Evolutionary conservation across 108 stramenopile genomes (phyloP).

Genomic region (Skeletonema menzelii): DNA sequence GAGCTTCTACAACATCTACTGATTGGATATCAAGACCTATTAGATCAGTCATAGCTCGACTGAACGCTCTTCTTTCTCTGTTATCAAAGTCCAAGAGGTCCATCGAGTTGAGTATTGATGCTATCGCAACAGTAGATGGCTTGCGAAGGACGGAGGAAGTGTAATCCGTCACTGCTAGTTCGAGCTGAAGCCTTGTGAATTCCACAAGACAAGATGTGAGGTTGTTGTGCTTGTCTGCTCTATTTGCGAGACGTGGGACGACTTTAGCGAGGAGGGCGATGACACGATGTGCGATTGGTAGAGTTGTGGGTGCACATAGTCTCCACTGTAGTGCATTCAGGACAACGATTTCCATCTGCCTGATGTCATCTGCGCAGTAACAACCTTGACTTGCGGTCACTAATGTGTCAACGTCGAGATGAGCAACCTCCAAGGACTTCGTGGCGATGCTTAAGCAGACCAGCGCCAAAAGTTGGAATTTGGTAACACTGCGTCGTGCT

Average conservation of each 20-base stretch:
- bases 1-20: neutral
- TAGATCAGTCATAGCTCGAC: neutral
- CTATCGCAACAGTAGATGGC: constrained; percentile 53
- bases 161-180: constrained; percentile 27
- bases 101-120: constrained; percentile 73
- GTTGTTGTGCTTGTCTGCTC: neutral
- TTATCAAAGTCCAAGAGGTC: constrained; percentile 43
- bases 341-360: constrained; percentile 13
- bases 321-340: constrained; percentile 31
- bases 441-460: constrained; percentile 26
- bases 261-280: constrained; percentile 24
- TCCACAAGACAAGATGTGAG: constrained; percentile 11
- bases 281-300: constrained; percentile 15
- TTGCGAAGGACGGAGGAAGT: neutral
- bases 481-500: constrained; percentile 8
- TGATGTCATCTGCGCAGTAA: constrained; percentile 26
- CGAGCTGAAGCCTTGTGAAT: constrained; percentile 29
- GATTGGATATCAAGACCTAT: neutral
- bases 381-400: constrained; percentile 15
- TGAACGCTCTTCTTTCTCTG: constrained; percentile 11
- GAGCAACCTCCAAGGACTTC: constrained; percentile 11
- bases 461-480: constrained; percentile 23
- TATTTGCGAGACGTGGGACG: neutral
- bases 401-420: constrained; percentile 15
- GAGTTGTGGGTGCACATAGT: constrained; percentile 13